Base-by-base conservation (phyloP, 106 monocot genomes). In the Triglochin maritima region DNA sequence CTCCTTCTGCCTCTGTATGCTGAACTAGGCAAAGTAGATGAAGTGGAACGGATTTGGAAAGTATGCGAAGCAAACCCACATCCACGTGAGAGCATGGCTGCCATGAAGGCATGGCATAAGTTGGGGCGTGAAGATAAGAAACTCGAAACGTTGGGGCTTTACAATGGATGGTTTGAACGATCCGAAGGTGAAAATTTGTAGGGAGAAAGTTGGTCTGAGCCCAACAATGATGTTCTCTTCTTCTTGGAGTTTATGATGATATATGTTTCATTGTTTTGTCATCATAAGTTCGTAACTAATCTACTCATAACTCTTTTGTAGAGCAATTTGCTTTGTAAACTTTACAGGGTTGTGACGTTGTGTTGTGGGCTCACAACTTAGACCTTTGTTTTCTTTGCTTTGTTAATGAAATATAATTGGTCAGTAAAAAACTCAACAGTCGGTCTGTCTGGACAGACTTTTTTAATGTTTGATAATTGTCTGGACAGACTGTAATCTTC, bases 1-100 rank as follows among this genome's bases (percentile, higher is more conserved):
- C 44, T 56, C 55, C 78, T 91, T 59, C 77, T 91, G 42, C 82
- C 78, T 15, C 68, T 87, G 3, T 87, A 91, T 82, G 87, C 87
- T 45, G 14, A 77, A 9, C 80, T 87, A 47, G 68, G 68, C 15
- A 82, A 77, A 55, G 78, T 73, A 53, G 71, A 78, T 56, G 84
- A 92, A 49, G 87, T 87, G 17, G 75, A 46, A 17, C 81, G 91
- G 65, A 41, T 92, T 17, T 92, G 91, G 91, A 80, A 81, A 12
- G 59, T 72, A 0, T 84, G 80, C 29, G 78, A 79, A 41, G 56
- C 72, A 13, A 65, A 71, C 11, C 82, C 82, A 41, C 71, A 58
- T 17, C 7, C 78, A 4, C 80, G 78, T 0, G 84, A 92, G 17
- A 79, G 63, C 57, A 16, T 66, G n/a, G 79, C 82, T 54, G 84